A percentile compares a stretch with the other conserved stretches of the same genome.
Conservation (phyloP, 106 monocot species). For the Acorus calamus region DNA sequence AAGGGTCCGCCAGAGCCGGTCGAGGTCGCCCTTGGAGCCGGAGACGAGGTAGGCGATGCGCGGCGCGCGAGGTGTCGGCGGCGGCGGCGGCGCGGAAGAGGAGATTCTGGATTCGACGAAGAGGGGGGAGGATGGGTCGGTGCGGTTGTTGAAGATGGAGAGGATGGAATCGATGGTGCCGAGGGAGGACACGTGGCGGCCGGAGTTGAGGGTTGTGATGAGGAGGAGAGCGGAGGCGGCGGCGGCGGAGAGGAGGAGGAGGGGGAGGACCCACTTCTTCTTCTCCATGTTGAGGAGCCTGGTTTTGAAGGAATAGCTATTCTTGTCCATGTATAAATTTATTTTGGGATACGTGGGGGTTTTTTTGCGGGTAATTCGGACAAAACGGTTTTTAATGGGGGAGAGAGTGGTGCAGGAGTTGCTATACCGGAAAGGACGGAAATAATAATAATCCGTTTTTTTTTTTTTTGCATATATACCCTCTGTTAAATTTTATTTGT, state of each 20-base stretch:
- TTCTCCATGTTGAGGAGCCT: constrained; percentile 3
- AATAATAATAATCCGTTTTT: too few species aligned
- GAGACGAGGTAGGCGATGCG: constrained; percentile 51
- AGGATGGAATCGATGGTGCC: constrained; percentile 15
- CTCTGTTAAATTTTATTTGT: too few species aligned
- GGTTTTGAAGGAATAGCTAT: too few species aligned
- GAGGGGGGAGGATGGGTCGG: not conserved
- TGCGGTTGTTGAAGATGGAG: not conserved
- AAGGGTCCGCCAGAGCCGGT: constrained; percentile 43
- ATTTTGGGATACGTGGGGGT: too few species aligned
- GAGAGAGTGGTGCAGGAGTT: too few species aligned
- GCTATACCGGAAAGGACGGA: too few species aligned
- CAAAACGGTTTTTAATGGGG: too few species aligned
- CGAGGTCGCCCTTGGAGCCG: constrained; percentile 44
- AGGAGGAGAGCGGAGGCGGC: constrained; percentile 21
- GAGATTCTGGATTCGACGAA: not conserved
- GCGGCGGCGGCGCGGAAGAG: not conserved
- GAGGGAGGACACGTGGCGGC: constrained; percentile 21
- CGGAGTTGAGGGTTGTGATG: constrained; percentile 25
- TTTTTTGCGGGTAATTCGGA: too few species aligned
- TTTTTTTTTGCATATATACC: too few species aligned
- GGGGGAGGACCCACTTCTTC: constrained; percentile 26
- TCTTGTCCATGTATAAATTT: too few species aligned
- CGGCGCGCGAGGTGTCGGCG: constrained; percentile 5
- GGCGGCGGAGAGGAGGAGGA: constrained; percentile 18